Percentiles rank a stretch among this genome's conserved stretches.
Evolutionary conservation across 1,284 basidiomycete species (phyloP).

Genomic region (Trichosporon ovoides): DNA sequence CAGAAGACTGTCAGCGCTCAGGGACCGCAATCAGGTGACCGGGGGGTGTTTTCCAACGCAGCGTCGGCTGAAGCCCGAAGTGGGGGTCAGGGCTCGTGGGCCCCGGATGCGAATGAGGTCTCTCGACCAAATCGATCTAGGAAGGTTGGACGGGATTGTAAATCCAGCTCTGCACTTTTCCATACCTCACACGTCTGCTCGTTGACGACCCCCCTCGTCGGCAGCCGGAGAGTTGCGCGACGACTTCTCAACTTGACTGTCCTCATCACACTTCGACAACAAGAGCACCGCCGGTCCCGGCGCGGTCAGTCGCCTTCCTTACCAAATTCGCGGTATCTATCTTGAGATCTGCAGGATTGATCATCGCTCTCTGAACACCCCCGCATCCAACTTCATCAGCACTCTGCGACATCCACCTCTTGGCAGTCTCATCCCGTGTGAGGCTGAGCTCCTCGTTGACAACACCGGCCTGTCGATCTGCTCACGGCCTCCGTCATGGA

Average conservation of each 20-base stretch:
- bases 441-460: too few species aligned
- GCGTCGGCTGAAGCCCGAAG: neutral
- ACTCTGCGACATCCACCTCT: too few species aligned
- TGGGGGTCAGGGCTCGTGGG: neutral
- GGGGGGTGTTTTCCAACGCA: neutral
- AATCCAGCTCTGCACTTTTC: conserved; percentile 1
- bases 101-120: neutral
- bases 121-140: neutral
- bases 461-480: neutral
- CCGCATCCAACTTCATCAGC: too few species aligned
- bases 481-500: neutral
- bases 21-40: neutral
- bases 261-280: too few species aligned
- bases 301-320: too few species aligned
- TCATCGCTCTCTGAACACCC: too few species aligned
- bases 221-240: too few species aligned
- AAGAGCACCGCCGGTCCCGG: too few species aligned
- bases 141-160: neutral
- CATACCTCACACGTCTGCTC: neutral
- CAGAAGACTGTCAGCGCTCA: neutral
- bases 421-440: too few species aligned
- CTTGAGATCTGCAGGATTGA: too few species aligned
- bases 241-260: neutral
- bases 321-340: too few species aligned
- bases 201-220: neutral